Base-by-base conservation (phyloP, 345 rosid genomes). In the Linum usitatissimum region DNA sequence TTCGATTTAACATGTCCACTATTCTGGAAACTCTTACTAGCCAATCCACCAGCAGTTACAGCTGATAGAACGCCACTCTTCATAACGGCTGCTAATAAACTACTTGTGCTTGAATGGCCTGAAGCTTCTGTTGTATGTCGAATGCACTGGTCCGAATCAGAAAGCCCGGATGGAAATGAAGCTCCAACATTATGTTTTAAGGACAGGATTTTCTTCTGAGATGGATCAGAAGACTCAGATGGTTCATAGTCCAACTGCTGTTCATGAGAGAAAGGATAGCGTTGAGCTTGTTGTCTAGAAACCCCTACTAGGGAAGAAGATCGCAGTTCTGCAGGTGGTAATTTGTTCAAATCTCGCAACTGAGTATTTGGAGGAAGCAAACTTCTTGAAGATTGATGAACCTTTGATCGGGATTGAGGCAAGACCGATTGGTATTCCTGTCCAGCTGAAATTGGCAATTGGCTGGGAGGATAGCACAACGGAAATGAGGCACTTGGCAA, bases 61-160 rank as follows among this genome's bases (percentile, higher is more conserved):
- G 62, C 76, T 59, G 87, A 73, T 57, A 89, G 82, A 70, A 83
- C 73, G 59, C 90, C 98, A 78, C 81, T 85, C 70, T 83, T 87
- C 72, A 83, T 74, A 71, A 85, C 87, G 49, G 96, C 85, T 63
- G 84, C 85, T 75, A 87, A 73, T 73, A 86, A 80, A 73, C 82
- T 79, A 71, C 87, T 81, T 28, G 85, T 80, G 74, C 75, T 86
- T 3, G 80, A 70, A 73, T 70, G 79, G 49, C 77, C 77, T 55
- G 79, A 63, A 56, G 73, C 62, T 73, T 81, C 83, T 31, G 74
- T 71, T 57, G 69, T 73, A 68, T 64, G 71, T 39, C 70, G 70
- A 71, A 55, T 48, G 55, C 77, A 63, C 54, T 54, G 66, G 55
- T 73, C 86, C 61, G 80, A 39, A 18, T 72, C 68, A 73, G 74